These are phyloP conservation scores for Lycium barbarum DNA, from an alignment of 257 asterid genomes.

Conservation along the genomic window DNA sequence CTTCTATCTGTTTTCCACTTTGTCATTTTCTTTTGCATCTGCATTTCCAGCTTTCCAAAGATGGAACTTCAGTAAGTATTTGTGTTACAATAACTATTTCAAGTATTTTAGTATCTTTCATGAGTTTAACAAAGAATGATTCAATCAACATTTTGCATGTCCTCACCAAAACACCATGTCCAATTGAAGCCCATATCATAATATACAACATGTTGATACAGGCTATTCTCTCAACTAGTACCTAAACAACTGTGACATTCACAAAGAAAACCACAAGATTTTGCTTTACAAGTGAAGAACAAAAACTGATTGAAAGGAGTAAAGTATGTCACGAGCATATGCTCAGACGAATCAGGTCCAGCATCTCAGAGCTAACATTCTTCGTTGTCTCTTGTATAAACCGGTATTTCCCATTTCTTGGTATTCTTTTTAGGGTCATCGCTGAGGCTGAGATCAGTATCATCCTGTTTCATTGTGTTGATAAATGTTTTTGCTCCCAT, in stretches of 20 bases:
- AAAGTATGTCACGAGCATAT: not conserved
- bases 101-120: not conserved
- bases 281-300: conserved; percentile 11
- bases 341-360: not conserved
- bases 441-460: conserved; percentile 75
- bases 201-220: conserved; percentile 10
- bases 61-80: not conserved
- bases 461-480: conserved; percentile 70
- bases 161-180: not conserved
- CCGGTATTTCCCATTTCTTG: conserved; percentile 81
- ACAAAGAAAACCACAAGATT: conserved; percentile 3
- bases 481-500: conserved; percentile 83
- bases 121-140: conserved; percentile 17
- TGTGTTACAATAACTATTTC: not conserved
- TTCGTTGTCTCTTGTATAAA: conserved; percentile 60
- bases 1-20: not conserved
- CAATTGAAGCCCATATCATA: not conserved
- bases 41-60: not conserved
- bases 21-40: not conserved
- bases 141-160: not conserved
- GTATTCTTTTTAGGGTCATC: conserved; percentile 95
- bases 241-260: conserved; percentile 8
- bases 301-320: not conserved
- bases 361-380: conserved; percentile 54
- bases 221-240: not conserved